Conservation (phyloP, 2,329 filamentous ascomycete genomes). For the Gaeumannomyces sp. region DNA sequence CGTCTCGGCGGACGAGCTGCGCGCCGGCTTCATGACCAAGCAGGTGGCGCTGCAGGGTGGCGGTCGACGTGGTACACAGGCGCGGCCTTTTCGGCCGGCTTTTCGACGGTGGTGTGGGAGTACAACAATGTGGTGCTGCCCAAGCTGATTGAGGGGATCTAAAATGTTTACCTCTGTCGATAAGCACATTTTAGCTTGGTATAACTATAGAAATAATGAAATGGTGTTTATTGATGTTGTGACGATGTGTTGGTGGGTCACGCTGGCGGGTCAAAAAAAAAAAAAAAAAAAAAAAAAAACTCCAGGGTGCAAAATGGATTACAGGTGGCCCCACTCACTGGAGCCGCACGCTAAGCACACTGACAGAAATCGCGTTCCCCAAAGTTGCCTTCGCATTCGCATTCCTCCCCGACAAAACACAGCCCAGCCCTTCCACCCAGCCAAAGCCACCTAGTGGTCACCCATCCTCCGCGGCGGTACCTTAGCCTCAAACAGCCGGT, state of each 20-base stretch:
- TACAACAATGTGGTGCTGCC: conserved; percentile 24
- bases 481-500: conserved; percentile 10
- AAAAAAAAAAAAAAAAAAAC: too few relatives aligned
- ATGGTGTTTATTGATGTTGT: too few relatives aligned
- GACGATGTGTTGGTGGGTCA: too few relatives aligned
- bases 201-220: too few relatives aligned
- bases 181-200: too few relatives aligned
- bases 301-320: too few relatives aligned
- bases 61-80: conserved; percentile 40
- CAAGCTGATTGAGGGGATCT: conserved; percentile 14
- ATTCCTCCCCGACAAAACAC: not conserved
- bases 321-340: too few relatives aligned
- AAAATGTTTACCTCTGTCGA: too few relatives aligned
- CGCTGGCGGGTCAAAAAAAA: too few relatives aligned
- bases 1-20: conserved; percentile 27
- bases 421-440: not conserved
- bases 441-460: not conserved
- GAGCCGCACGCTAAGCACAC: too few relatives aligned
- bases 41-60: conserved; percentile 37
- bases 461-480: conserved; percentile 11
- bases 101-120: conserved; percentile 28
- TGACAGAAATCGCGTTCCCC: too few relatives aligned
- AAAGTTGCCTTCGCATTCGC: too few relatives aligned
- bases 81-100: conserved; percentile 28
- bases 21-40: conserved; percentile 32